Conservation (phyloP, 345 rosid species). For the Cochlearia excelsa region DNA sequence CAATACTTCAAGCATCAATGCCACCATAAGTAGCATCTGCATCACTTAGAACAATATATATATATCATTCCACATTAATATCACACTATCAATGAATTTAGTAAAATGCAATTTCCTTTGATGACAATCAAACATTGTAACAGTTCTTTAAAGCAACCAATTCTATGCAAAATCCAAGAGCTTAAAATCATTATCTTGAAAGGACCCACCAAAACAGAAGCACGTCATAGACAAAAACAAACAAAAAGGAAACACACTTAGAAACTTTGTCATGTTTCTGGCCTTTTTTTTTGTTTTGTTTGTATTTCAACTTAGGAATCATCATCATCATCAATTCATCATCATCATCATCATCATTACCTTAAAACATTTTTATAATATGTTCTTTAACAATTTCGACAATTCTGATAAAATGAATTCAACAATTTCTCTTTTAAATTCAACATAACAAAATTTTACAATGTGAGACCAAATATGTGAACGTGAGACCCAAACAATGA, state of each 20-base stretch:
- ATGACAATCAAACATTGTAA: constrained; percentile 22
- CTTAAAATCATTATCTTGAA: constrained; percentile 10
- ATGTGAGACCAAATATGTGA: constrained; percentile 27
- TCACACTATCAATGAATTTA: constrained; percentile 1
- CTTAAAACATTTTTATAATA: no score
- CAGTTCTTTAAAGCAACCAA: not conserved
- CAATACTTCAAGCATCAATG: constrained; percentile 19
- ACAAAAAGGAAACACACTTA: not conserved
- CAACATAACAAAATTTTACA: not conserved
- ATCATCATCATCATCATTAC: no score
- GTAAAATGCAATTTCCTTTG: constrained; percentile 8
- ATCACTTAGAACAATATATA: constrained; percentile 14
- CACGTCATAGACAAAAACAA: not conserved
- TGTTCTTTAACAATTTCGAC: no score
- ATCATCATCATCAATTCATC: constrained; percentile 17
- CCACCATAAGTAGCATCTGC: constrained; percentile 29
- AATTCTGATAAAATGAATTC: not conserved
- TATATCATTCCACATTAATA: constrained; percentile 3
- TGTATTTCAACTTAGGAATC: constrained; percentile 14
- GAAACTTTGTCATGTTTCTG: constrained; percentile 27
- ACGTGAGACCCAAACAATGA: constrained; percentile 14
- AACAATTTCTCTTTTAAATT: constrained; percentile 2
- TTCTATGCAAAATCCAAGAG: constrained; percentile 10
- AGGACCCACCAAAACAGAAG: constrained; percentile 37
- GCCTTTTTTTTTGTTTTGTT: not conserved